Evolutionary conservation across 176 grass and related monocot species (phyloP).

Genomic region (Cocos nucifera): DNA sequence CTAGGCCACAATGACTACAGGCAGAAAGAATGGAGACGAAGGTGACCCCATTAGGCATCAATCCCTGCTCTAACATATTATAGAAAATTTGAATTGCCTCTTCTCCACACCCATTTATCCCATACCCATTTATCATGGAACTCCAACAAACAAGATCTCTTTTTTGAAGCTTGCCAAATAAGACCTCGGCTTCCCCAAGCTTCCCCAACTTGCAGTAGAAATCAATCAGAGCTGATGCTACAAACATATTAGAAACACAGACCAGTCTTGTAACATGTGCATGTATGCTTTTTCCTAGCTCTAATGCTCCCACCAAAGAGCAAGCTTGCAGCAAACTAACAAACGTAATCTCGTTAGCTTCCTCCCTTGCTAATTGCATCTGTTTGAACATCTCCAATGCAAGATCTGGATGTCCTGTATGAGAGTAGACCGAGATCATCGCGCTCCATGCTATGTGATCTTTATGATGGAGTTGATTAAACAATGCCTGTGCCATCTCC

Average conservation of each 20-base stretch:
- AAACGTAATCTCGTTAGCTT: conserved; percentile 7
- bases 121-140: conserved; percentile 7
- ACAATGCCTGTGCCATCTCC: neutral
- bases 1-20: neutral
- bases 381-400: conserved; percentile 3
- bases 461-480: conserved; percentile 1
- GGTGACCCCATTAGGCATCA: conserved; percentile 7
- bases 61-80: neutral
- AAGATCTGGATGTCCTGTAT: neutral
- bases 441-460: conserved; percentile 4
- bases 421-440: neutral
- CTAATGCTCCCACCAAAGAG: conserved; percentile 4
- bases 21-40: conserved; percentile 1
- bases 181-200: neutral
- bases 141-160: conserved; percentile 8
- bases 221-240: conserved; percentile 9
- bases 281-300: conserved; percentile 6
- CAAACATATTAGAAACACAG: neutral
- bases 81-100: neutral
- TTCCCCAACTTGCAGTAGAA: conserved; percentile 8
- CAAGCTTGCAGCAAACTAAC: conserved; percentile 6
- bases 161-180: neutral
- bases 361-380: conserved; percentile 2
- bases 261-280: neutral
- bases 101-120: conserved; percentile 10